Percentiles rank a stretch among this genome's conserved stretches.
Evolutionary conservation across 306 rosid genomes (phyloP).

Genomic region (Dicorynia guianensis): DNA sequence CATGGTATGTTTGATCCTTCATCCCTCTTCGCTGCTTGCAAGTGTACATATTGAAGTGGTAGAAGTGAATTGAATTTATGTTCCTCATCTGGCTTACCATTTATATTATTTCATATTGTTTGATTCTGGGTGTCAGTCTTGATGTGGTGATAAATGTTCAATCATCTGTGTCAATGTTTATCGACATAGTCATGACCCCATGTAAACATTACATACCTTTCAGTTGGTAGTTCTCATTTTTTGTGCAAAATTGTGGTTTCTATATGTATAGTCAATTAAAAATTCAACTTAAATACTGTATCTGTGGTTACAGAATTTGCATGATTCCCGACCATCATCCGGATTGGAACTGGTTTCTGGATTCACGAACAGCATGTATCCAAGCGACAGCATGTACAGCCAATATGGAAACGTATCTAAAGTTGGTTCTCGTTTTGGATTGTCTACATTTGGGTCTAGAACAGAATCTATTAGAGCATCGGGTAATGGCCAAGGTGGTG

Average conservation of each 20-base stretch:
- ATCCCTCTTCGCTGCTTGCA: neutral
- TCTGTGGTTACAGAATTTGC: conserved; percentile 45
- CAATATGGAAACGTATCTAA: conserved; percentile 50
- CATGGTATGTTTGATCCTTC: conserved; percentile 40
- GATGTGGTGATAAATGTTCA: neutral
- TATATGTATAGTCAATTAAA: neutral
- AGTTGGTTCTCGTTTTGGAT: conserved; percentile 45
- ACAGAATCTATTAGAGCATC: conserved; percentile 29
- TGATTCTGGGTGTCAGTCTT: neutral
- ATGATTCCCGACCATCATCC: conserved; percentile 40
- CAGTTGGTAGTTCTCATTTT: neutral
- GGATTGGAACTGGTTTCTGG: conserved; percentile 52
- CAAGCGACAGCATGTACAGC: conserved; percentile 43
- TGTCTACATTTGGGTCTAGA: conserved; percentile 50
- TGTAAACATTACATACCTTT: neutral
- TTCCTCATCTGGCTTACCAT: conserved; percentile 11
- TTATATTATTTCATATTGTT: conserved; percentile 6
- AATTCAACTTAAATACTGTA: neutral
- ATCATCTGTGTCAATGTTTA: neutral
- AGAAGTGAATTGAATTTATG: conserved; percentile 12
- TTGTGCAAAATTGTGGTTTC: conserved; percentile 4
- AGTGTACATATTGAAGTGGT: conserved; percentile 5
- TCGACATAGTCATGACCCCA: neutral
- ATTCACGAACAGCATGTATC: conserved; percentile 43
- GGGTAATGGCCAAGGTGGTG: conserved; percentile 20